Evolutionary conservation across 2,329 filamentous ascomycete genomes (phyloP).

Genomic region (Cercospora sp.): DNA sequence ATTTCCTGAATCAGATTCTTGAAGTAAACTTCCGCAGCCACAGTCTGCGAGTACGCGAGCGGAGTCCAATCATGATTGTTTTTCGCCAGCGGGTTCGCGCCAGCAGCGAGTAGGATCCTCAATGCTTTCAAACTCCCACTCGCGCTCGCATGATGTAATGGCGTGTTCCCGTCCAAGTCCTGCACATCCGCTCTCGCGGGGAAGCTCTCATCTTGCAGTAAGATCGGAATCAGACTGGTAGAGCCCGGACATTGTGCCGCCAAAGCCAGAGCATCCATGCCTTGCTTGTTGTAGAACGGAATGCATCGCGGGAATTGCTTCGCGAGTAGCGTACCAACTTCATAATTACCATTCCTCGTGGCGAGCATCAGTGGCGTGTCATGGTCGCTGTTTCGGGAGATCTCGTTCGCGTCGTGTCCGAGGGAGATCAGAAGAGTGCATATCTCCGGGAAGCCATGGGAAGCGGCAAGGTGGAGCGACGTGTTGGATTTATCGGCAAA

Average conservation of each 20-base stretch:
- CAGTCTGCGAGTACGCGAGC: constrained; percentile 77
- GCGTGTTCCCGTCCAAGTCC: constrained; percentile 79
- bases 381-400: constrained; percentile 75
- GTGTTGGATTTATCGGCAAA: constrained; percentile 75
- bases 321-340: constrained; percentile 71
- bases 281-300: constrained; percentile 64
- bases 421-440: constrained; percentile 67
- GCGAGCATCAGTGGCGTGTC: constrained; percentile 84
- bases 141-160: constrained; percentile 80
- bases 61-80: constrained; percentile 83
- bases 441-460: constrained; percentile 68
- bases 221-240: constrained; percentile 48
- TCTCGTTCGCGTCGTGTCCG: constrained; percentile 72
- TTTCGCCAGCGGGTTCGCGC: constrained; percentile 69
- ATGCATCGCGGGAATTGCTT: constrained; percentile 64
- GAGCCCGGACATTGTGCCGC: constrained; percentile 37
- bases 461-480: constrained; percentile 77
- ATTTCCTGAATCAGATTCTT: constrained; percentile 73
- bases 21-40: constrained; percentile 82
- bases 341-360: constrained; percentile 66
- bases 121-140: constrained; percentile 78
- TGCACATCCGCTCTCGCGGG: constrained; percentile 37
- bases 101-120: constrained; percentile 73
- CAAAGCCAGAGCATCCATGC: constrained; percentile 65
- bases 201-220: constrained; percentile 38